Evolutionary conservation across 23 red algal species (phyloP), one percentile per base, ranked within the genome.

Genomic region (Cyanidioschyzon merolae): DNA sequence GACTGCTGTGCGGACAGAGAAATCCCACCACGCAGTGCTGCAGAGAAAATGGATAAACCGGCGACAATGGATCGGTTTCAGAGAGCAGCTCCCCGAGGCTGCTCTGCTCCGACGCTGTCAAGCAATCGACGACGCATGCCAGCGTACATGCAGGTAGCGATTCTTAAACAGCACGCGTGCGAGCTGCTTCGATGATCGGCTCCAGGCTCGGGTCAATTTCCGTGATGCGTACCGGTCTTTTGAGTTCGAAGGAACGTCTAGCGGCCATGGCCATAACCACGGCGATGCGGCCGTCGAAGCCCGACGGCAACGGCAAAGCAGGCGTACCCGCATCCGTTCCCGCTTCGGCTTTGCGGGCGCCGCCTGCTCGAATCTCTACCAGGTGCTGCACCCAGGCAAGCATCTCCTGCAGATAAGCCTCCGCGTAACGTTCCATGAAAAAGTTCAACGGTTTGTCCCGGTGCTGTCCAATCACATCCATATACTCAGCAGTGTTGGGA

Each of bases 401-500:
- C 79, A 98, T 91, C 78, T 98, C 94, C 74, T 79, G 57, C 29
- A 84, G 77, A 67, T 92, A 98, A 0, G 94, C 94, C n/a, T 84
- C 85, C 16, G 86, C 84, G 80, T 92, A 98, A 41, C 94, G 83
- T 40, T 91, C 85, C 88, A 98, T 98, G 82, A 98, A 98, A 68
- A 98, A 98, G 58, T 91, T 89, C 68, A 98, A 80, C 37, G 88
- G 88, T 30, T 50, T 50, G 37, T 89, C 85, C 18, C 67, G 58
- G 57, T 87, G 79, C 38, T 76, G 40, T 26, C 77, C 84, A 38
- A 59, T 58, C 26, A 74, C 45, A 26, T 83, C 81, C 7, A 76
- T 79, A 37, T 76, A 77, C 34, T 80, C 58, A 58, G 84, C 85
- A 0, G 94, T 98, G 77, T 98, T 89, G 3, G 94, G 94, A 39